These are phyloP conservation scores for Davidsoniella neocaledoniae DNA, from an alignment of 2,329 filamentous ascomycete species.

Conservation along the genomic window DNA sequence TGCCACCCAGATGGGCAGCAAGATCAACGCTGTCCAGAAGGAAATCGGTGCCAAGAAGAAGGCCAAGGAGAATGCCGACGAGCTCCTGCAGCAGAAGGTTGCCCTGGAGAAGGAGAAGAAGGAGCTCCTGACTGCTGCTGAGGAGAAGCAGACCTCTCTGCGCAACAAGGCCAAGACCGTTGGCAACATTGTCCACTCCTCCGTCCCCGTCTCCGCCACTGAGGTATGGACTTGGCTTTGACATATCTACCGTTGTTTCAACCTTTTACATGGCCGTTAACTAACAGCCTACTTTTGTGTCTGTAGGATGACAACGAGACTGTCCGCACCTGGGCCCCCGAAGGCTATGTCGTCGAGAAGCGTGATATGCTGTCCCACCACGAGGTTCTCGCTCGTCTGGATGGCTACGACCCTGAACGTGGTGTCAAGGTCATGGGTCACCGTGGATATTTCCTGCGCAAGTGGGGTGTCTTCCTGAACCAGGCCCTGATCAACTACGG, in stretches of 20 bases:
- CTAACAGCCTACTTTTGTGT: slow-evolving; percentile 3
- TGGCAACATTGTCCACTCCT: slow-evolving; percentile 58
- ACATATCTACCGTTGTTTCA: neutral
- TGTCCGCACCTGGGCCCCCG: slow-evolving; percentile 64
- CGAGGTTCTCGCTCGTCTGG: slow-evolving; percentile 73
- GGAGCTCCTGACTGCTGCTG: slow-evolving; percentile 54
- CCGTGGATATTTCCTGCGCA: slow-evolving; percentile 79
- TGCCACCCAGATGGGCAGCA: slow-evolving; percentile 61
- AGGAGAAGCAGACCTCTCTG: slow-evolving; percentile 57
- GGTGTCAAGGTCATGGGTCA: slow-evolving; percentile 91
- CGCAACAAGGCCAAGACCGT: slow-evolving; percentile 68
- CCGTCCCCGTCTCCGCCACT: slow-evolving; percentile 66
- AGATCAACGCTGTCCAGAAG: slow-evolving; percentile 81
- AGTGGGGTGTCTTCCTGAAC: slow-evolving; percentile 75
- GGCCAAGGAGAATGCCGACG: slow-evolving; percentile 75
- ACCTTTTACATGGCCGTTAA: neutral
- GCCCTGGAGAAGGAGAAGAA: slow-evolving; percentile 72
- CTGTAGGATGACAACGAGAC: slow-evolving; percentile 59
- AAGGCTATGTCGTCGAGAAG: slow-evolving; percentile 58
- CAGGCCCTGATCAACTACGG: slow-evolving; percentile 92
- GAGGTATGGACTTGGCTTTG: slow-evolving; percentile 35
- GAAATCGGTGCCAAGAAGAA: slow-evolving; percentile 87
- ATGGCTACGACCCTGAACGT: slow-evolving; percentile 84
- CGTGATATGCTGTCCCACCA: slow-evolving; percentile 75
- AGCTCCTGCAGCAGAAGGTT: slow-evolving; percentile 62